Percentiles rank a stretch among this genome's conserved stretches.
These are phyloP conservation scores for Metschnikowia santaceciliae DNA, from an alignment of 805 yeast species.

Conservation along the genomic window DNA sequence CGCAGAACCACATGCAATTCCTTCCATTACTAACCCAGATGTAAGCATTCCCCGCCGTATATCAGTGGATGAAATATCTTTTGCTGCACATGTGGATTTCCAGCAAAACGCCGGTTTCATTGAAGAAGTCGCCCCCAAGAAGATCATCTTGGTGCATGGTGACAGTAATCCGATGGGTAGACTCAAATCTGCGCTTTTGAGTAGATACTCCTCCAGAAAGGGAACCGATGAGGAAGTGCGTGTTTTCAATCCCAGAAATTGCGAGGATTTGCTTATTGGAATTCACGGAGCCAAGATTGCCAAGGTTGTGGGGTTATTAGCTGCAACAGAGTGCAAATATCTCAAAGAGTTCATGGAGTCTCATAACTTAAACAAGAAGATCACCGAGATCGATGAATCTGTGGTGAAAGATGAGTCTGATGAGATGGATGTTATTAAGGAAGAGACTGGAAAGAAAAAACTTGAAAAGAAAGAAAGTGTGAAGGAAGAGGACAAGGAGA, in stretches of 20 bases:
- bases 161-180: constrained; percentile 99
- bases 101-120: constrained; percentile 90
- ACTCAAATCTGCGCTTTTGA: constrained; percentile 83
- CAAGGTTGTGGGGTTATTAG: constrained; percentile 56
- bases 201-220: constrained; percentile 76
- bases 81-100: constrained; percentile 99
- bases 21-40: constrained; percentile 78
- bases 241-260: constrained; percentile 88
- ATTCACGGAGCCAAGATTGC: constrained; percentile 85
- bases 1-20: constrained; percentile 88
- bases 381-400: constrained; percentile 7
- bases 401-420: constrained; percentile 1
- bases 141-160: constrained; percentile 92
- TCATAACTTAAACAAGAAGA: constrained; percentile 42
- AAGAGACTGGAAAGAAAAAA: constrained; percentile 1
- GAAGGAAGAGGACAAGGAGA: constrained; percentile 1
- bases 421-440: constrained; percentile 31
- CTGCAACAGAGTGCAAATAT: constrained; percentile 37
- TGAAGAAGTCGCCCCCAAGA: constrained; percentile 78
- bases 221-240: constrained; percentile 87
- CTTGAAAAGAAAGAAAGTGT: background rate
- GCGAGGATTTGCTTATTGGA: constrained; percentile 70
- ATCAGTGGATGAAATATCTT: constrained; percentile 87
- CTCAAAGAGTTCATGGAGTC: constrained; percentile 53
- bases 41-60: constrained; percentile 81